A percentile compares a stretch with the other conserved stretches of the same genome.
These are phyloP conservation scores for Aspergillus ochraceus DNA, from an alignment of 2,329 filamentous ascomycete species.

Conservation along the genomic window DNA sequence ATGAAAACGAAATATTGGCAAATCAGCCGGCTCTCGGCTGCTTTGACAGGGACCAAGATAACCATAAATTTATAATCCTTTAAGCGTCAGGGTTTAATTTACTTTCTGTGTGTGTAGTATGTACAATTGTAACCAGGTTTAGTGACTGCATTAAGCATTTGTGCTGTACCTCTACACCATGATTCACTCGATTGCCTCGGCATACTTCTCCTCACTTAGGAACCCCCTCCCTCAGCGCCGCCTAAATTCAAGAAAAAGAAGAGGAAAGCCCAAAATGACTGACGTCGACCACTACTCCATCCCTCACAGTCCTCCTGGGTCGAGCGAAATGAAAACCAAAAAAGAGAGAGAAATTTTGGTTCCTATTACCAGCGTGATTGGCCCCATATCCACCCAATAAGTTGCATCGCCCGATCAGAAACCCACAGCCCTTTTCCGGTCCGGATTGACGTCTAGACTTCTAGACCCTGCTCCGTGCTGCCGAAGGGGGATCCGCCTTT, in stretches of 20 bases:
- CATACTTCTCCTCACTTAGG: neutral
- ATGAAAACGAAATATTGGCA: neutral
- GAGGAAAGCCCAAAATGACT: neutral
- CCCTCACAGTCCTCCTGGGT: neutral
- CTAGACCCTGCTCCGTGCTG: slow-evolving; percentile 19
- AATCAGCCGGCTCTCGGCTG: neutral
- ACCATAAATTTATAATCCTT: neutral
- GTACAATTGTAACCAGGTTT: too few relatives aligned
- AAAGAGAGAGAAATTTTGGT: too few relatives aligned
- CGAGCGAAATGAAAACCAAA: neutral
- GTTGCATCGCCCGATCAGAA: slow-evolving; percentile 18
- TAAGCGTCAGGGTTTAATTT: neutral
- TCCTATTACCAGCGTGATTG: slow-evolving; percentile 4
- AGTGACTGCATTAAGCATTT: too few relatives aligned
- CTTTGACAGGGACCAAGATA: neutral
- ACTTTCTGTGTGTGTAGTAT: neutral
- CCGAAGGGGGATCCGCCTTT: slow-evolving; percentile 17
- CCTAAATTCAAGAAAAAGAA: neutral
- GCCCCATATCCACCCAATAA: slow-evolving; percentile 4
- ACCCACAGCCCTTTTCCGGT: slow-evolving; percentile 19
- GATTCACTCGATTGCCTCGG: neutral
- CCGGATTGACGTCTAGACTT: slow-evolving; percentile 17
- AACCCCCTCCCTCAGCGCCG: neutral
- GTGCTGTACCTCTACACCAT: too few relatives aligned
- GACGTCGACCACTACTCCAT: slow-evolving; percentile 15